Evolutionary conservation across 768 basidiomycete genomes (phyloP).

Genomic region (Boletus reticulatus): DNA sequence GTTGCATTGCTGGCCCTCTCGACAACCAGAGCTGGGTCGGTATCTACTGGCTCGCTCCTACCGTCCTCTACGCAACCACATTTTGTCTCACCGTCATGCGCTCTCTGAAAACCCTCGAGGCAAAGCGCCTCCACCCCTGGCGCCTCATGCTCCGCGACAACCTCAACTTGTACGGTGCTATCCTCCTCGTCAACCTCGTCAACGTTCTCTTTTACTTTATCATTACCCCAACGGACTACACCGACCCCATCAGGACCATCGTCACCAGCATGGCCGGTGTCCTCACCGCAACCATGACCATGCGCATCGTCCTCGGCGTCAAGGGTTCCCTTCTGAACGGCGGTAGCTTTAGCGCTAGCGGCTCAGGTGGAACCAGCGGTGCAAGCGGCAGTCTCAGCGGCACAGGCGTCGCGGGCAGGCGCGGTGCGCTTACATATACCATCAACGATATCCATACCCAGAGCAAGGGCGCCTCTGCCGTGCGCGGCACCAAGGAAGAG

Average conservation of each 20-base stretch:
- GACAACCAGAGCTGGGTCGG: conserved; percentile 68
- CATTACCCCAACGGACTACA: conserved; percentile 56
- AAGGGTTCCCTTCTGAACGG: conserved; percentile 73
- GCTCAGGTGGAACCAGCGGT: conserved; percentile 43
- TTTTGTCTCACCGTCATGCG: conserved; percentile 25
- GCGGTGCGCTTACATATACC: conserved; percentile 32
- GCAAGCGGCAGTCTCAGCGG: conserved; percentile 41
- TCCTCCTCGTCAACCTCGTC: conserved; percentile 77
- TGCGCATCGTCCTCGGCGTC: conserved; percentile 82
- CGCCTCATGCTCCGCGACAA: conserved; percentile 90
- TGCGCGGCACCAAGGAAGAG: conserved; percentile 41
- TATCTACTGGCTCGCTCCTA: conserved; percentile 81
- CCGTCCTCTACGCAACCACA: conserved; percentile 51
- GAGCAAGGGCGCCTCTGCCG: conserved; percentile 48
- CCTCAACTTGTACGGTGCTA: conserved; percentile 80
- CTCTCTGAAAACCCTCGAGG: conserved; percentile 22
- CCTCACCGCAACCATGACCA: conserved; percentile 83
- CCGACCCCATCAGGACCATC: conserved; percentile 78
- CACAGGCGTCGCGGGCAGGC: conserved; percentile 27
- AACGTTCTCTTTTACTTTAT: conserved; percentile 90
- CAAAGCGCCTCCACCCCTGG: conserved; percentile 64
- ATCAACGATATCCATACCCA: conserved; percentile 52
- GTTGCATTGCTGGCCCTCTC: conserved; percentile 83
- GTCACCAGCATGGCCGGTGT: conserved; percentile 85
- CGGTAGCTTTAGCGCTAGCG: conserved; percentile 64